A percentile compares a stretch with the other conserved stretches of the same genome.
Evolutionary conservation across 2,329 filamentous ascomycete genomes (phyloP).

Genomic region (Aciculosporium take): DNA sequence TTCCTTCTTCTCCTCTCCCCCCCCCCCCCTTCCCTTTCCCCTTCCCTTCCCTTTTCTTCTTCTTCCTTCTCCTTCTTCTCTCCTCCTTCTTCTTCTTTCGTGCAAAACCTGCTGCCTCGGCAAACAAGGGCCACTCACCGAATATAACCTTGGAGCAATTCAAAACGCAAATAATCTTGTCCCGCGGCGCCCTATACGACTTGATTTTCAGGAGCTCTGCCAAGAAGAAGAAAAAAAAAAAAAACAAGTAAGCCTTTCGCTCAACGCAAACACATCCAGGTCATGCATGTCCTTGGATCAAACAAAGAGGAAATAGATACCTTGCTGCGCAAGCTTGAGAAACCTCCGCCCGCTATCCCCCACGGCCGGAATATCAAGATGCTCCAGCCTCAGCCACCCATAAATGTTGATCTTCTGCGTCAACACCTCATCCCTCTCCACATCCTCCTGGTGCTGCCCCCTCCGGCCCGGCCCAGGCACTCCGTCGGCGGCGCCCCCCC

Average conservation of each 20-base stretch:
- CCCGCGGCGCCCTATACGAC: conserved; percentile 86
- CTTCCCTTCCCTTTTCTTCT: too few relatives aligned
- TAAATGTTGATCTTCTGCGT: conserved; percentile 96
- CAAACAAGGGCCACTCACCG: conserved; percentile 36
- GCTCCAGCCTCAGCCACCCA: conserved; percentile 82
- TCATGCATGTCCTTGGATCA: not conserved
- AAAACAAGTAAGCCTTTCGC: not conserved
- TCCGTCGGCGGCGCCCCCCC: conserved; percentile 55
- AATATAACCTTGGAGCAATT: conserved; percentile 99
- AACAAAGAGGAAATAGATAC: too few relatives aligned
- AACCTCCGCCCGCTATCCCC: conserved; percentile 81
- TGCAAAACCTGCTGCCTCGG: not conserved
- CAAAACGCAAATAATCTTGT: conserved; percentile 96
- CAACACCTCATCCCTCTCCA: conserved; percentile 90
- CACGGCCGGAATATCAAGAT: conserved; percentile 79
- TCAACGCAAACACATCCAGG: not conserved
- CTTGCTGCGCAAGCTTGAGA: conserved; percentile 75
- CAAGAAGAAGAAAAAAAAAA: not conserved
- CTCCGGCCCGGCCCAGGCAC: conserved; percentile 65
- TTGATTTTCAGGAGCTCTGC: conserved; percentile 89
- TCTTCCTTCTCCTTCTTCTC: too few relatives aligned
- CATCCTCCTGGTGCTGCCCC: conserved; percentile 95
- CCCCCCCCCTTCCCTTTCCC: too few relatives aligned
- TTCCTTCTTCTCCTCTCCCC: too few relatives aligned
- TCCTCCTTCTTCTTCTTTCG: too few relatives aligned